Percentiles rank a stretch among this genome's conserved stretches.
These are phyloP conservation scores for Candida sithepensis DNA, from an alignment of 805 yeast species.

Conservation along the genomic window DNA sequence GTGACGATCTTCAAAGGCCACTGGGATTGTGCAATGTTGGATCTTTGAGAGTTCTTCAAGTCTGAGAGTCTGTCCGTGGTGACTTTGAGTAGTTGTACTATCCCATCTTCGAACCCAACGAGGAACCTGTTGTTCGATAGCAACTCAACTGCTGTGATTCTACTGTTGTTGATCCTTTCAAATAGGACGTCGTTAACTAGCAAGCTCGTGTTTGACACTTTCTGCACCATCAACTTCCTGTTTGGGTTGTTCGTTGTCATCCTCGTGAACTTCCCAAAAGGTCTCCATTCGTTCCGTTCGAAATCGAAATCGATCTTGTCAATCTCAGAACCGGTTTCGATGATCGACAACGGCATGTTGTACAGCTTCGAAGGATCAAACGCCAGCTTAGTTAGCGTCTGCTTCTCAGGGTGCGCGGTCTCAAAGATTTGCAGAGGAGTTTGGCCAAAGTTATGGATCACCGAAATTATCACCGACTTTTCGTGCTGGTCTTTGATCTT, in stretches of 20 bases:
- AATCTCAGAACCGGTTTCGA: slow-evolving; percentile 40
- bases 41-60: slow-evolving; percentile 44
- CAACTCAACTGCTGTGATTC: slow-evolving; percentile 38
- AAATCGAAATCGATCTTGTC: slow-evolving; percentile 42
- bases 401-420: slow-evolving; percentile 60
- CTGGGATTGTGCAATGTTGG: slow-evolving; percentile 15
- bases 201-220: slow-evolving; percentile 14
- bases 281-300: slow-evolving; percentile 47
- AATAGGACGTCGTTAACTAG: slow-evolving; percentile 39
- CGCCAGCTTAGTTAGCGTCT: slow-evolving; percentile 34
- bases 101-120: slow-evolving; percentile 55
- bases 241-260: background rate
- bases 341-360: slow-evolving; percentile 36
- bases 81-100: slow-evolving; percentile 41
- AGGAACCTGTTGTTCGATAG: slow-evolving; percentile 41
- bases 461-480: slow-evolving; percentile 72
- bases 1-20: slow-evolving; percentile 1
- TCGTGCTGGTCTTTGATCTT: slow-evolving; percentile 70
- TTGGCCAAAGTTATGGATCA: slow-evolving; percentile 89
- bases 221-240: slow-evolving; percentile 8
- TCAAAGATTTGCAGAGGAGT: slow-evolving; percentile 74
- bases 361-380: slow-evolving; percentile 31
- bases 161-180: slow-evolving; percentile 40
- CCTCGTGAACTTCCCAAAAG: slow-evolving; percentile 27
- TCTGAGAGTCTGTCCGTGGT: slow-evolving; percentile 9